Conservation (phyloP, 2,329 filamentous ascomycete species). For the Aspergillus hiratsukae region DNA sequence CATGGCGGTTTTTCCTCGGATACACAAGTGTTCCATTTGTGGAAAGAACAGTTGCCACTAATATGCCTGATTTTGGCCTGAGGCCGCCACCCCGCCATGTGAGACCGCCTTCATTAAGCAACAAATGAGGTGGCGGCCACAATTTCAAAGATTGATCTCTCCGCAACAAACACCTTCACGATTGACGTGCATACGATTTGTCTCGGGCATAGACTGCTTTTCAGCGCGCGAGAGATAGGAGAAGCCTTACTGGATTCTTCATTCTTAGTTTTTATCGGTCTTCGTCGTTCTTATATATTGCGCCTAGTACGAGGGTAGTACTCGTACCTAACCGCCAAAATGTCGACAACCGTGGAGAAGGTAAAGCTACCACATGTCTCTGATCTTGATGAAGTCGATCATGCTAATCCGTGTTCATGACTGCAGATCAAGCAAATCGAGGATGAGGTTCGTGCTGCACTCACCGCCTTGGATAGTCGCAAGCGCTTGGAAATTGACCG, state of each 20-base stretch:
- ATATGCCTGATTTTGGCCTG: constrained; percentile 13
- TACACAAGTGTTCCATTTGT: not conserved
- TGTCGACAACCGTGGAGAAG: constrained; percentile 98
- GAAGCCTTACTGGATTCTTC: not conserved
- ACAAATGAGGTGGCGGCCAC: constrained; percentile 30
- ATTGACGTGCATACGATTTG: constrained; percentile 7
- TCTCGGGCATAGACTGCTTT: constrained; percentile 1
- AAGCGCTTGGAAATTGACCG: constrained; percentile 9
- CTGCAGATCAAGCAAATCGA: constrained; percentile 91
- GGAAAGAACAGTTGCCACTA: constrained; percentile 6
- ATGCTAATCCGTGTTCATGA: constrained; percentile 27
- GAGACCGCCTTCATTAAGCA: constrained; percentile 21
- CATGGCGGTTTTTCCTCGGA: not conserved
- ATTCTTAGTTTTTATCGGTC: constrained; percentile 4
- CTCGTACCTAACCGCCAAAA: constrained; percentile 48
- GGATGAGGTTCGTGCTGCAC: constrained; percentile 66
- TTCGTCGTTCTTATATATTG: constrained; percentile 8
- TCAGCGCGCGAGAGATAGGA: not conserved
- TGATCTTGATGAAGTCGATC: not conserved
- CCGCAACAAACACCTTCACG: constrained; percentile 5
- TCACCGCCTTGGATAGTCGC: not conserved
- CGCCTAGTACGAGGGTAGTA: constrained; percentile 13
- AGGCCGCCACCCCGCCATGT: constrained; percentile 18
- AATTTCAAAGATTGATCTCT: constrained; percentile 23
- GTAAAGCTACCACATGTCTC: constrained; percentile 43